phyloP scores from a whole-genome alignment of 2,329 filamentous ascomycete genomes.

The Epichloe glyceriae region DNA sequence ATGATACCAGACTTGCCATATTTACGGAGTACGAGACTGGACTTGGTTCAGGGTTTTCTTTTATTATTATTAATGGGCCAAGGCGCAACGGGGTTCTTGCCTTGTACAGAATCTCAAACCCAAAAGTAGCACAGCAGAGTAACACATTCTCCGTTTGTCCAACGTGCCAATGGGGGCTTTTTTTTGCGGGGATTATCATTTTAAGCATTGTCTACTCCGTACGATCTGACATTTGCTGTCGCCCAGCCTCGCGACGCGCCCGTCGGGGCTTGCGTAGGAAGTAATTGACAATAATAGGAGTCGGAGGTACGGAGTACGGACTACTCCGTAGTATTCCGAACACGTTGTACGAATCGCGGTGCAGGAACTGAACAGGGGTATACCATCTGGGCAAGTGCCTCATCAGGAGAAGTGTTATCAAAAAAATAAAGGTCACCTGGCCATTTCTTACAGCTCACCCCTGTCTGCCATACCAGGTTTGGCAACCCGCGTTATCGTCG shows the following conservation, averaged over 20 bases:
- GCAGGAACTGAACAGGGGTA: constrained; percentile 1
- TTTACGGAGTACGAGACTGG: too few relatives aligned
- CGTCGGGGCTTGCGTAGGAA: not conserved
- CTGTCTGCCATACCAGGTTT: not conserved
- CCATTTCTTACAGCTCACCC: not conserved
- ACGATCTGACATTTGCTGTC: not conserved
- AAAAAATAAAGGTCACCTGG: constrained; percentile 1
- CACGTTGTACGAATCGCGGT: not conserved
- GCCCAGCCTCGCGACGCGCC: not conserved
- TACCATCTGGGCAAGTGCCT: not conserved
- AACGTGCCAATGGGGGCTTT: not conserved
- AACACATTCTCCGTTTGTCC: not conserved
- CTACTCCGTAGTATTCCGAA: not conserved
- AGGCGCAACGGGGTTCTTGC: too few relatives aligned
- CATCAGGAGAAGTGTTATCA: not conserved
- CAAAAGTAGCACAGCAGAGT: not conserved
- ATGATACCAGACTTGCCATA: too few relatives aligned
- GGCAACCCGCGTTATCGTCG: not conserved
- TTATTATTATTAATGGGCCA: too few relatives aligned
- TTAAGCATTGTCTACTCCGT: not conserved
- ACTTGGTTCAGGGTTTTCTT: too few relatives aligned
- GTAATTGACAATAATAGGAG: not conserved
- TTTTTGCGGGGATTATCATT: not conserved
- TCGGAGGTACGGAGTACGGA: not conserved
- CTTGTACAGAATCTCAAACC: not conserved